Conservation (phyloP, 2,329 filamentous ascomycete species). For the Phyllosticta capitalensis region DNA sequence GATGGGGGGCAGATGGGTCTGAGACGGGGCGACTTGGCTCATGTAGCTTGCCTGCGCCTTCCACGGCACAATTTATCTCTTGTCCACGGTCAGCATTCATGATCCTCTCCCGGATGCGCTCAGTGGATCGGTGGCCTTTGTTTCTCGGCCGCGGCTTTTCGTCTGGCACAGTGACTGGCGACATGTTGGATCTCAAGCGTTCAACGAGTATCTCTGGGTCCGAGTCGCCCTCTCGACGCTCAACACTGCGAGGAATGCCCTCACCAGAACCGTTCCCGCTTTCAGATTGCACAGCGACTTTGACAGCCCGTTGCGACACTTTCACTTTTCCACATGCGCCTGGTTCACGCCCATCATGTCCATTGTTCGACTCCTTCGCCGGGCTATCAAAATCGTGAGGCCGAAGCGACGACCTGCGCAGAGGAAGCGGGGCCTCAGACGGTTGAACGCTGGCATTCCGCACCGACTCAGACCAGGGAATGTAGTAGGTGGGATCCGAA, state of each 20-base stretch:
- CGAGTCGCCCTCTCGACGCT: neutral
- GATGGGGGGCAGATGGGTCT: neutral
- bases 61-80: neutral
- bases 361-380: neutral
- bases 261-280: neutral
- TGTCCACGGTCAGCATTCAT: neutral
- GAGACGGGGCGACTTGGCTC: neutral
- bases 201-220: neutral
- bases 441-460: constrained; percentile 4
- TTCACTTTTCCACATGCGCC: neutral
- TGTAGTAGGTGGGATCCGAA: constrained; percentile 24
- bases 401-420: neutral
- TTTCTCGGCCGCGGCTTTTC: neutral
- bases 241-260: neutral
- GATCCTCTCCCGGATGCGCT: neutral
- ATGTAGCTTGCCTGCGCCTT: neutral
- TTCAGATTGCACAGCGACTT: neutral
- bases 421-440: neutral
- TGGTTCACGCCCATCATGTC: neutral
- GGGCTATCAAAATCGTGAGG: neutral
- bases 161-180: neutral
- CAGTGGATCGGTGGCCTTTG: neutral
- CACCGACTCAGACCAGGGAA: constrained; percentile 35
- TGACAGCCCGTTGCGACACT: neutral
- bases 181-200: neutral